Conservation (phyloP, 2,329 filamentous ascomycete genomes). For the Trichophyton simii region DNA sequence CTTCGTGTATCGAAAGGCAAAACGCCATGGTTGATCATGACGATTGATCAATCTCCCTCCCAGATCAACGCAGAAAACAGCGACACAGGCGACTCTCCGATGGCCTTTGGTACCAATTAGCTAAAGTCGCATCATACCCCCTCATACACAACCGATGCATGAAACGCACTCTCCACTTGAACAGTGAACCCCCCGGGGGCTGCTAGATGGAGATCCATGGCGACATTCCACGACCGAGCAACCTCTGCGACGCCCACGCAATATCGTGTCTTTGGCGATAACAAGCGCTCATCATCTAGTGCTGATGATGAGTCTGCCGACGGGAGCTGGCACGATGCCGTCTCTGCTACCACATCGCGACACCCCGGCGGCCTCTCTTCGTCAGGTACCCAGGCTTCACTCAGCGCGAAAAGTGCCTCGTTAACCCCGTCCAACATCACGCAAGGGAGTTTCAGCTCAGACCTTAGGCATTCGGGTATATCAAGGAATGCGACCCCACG, state of each 20-base stretch:
- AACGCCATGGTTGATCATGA: background rate
- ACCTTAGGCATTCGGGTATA: conserved; percentile 57
- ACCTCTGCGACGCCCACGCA: conserved; percentile 32
- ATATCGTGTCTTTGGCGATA: conserved; percentile 28
- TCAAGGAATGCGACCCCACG: conserved; percentile 50
- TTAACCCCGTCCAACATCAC: conserved; percentile 61
- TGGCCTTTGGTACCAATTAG: background rate
- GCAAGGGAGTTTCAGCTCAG: conserved; percentile 78
- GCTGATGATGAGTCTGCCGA: conserved; percentile 28
- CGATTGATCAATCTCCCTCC: background rate
- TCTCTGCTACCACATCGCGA: conserved; percentile 21
- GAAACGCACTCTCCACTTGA: conserved; percentile 6
- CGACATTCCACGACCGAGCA: conserved; percentile 32
- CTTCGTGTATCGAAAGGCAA: background rate
- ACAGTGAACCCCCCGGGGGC: conserved; percentile 14
- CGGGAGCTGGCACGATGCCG: conserved; percentile 28
- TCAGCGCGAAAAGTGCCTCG: conserved; percentile 47
- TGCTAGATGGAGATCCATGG: conserved; percentile 36
- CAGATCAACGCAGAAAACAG: background rate
- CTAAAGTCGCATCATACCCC: background rate
- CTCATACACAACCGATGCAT: background rate
- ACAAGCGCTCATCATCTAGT: conserved; percentile 25
- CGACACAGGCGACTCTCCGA: background rate
- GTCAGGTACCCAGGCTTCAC: conserved; percentile 49
- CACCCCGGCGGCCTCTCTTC: conserved; percentile 45